phyloP scores from a whole-genome alignment of 495 filamentous ascomycete genomes.

The Hypoxylon intermedium region DNA sequence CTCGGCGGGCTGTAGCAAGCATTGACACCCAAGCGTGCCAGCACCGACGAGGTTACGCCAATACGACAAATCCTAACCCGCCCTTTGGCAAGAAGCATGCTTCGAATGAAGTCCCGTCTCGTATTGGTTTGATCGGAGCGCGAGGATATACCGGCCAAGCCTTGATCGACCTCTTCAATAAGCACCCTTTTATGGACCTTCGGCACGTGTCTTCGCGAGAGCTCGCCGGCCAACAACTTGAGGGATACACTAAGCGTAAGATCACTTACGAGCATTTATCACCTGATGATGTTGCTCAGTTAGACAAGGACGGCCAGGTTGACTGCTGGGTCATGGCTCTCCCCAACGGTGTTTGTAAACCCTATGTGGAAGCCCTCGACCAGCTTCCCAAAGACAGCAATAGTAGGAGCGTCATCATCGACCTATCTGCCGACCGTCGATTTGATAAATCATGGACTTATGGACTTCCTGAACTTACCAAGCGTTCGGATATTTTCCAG shows the following conservation, averaged over 20 bases:
- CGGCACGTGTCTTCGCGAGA: constrained; percentile 94
- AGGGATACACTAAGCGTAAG: constrained; percentile 91
- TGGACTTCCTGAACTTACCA: constrained; percentile 88
- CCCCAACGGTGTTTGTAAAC: constrained; percentile 96
- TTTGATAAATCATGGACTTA: constrained; percentile 94
- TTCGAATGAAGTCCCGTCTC: no score
- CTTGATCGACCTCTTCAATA: constrained; percentile 85
- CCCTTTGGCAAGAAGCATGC: no score
- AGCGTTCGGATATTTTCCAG: constrained; percentile 75
- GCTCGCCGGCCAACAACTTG: constrained; percentile 85
- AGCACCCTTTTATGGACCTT: constrained; percentile 93
- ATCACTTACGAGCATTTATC: constrained; percentile 92
- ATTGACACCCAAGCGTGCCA: no score
- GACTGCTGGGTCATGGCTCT: constrained; percentile 99
- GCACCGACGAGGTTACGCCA: no score
- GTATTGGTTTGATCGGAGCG: constrained; percentile 91
- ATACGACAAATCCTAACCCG: no score
- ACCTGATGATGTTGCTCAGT: constrained; percentile 86
- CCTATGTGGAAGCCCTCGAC: constrained; percentile 91
- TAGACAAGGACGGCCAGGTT: constrained; percentile 88
- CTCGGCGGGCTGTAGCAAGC: no score
- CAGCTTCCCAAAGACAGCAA: constrained; percentile 65
- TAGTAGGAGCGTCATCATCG: constrained; percentile 82
- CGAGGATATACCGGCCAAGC: constrained; percentile 96
- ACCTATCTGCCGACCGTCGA: constrained; percentile 93